A percentile compares a stretch with the other conserved stretches of the same genome.
phyloP scores from a whole-genome alignment of 2,329 filamentous ascomycete genomes.

The Lomentospora prolificans region DNA sequence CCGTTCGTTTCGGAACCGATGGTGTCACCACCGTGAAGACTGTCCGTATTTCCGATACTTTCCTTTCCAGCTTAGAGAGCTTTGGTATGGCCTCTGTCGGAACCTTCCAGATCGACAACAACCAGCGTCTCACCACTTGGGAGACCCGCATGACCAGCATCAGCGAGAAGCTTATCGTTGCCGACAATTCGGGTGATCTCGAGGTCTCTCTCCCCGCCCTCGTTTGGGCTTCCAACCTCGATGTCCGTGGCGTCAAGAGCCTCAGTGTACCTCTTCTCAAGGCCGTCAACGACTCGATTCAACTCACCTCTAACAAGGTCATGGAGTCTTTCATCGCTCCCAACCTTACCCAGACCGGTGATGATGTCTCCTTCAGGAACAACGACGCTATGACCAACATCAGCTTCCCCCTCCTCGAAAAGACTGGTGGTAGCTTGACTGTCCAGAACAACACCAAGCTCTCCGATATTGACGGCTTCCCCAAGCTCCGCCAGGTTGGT shows the following conservation, averaged over 20 bases:
- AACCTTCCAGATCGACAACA: constrained; percentile 80
- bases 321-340: constrained; percentile 51
- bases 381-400: constrained; percentile 61
- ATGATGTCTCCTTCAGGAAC: constrained; percentile 53
- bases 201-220: constrained; percentile 69
- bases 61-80: constrained; percentile 66
- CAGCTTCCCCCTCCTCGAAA: constrained; percentile 58
- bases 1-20: constrained; percentile 36
- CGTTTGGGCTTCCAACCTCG: constrained; percentile 38
- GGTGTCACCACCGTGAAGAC: constrained; percentile 56
- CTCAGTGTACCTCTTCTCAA: constrained; percentile 65
- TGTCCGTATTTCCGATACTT: constrained; percentile 77
- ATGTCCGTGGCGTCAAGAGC: constrained; percentile 64
- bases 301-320: constrained; percentile 68
- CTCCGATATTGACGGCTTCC: constrained; percentile 54
- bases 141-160: constrained; percentile 71
- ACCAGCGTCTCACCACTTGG: constrained; percentile 67
- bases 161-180: constrained; percentile 59
- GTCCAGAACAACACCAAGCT: constrained; percentile 86
- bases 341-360: constrained; percentile 59
- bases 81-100: constrained; percentile 69
- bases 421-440: constrained; percentile 68
- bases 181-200: constrained; percentile 69
- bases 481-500: constrained; percentile 55
- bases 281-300: constrained; percentile 66